A percentile compares a stretch with the other conserved stretches of the same genome.
phyloP scores from a whole-genome alignment of 345 rosid species.

The Populus davidiana region DNA sequence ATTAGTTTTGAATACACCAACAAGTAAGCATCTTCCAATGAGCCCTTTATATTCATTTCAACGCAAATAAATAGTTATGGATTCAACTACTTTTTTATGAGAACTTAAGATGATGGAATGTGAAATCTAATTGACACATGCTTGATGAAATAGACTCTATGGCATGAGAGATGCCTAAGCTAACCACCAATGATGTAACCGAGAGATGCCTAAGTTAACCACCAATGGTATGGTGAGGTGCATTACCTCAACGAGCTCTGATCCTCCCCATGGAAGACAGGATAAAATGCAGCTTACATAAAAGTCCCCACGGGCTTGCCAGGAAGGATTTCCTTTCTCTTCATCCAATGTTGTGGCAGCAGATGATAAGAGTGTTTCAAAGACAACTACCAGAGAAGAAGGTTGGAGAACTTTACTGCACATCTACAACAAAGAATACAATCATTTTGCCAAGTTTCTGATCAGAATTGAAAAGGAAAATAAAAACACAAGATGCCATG shows the following conservation, averaged over 20 bases:
- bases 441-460: neutral
- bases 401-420: constrained; percentile 97
- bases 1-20: neutral
- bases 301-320: constrained; percentile 96
- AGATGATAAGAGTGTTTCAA: constrained; percentile 84
- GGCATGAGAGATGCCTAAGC: constrained; percentile 1
- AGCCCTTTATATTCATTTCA: neutral
- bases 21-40: neutral
- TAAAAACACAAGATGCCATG: neutral
- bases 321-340: constrained; percentile 95
- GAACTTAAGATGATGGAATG: no score
- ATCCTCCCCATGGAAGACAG: constrained; percentile 98
- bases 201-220: constrained; percentile 3
- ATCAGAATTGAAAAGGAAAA: neutral
- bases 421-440: constrained; percentile 46
- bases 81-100: no score
- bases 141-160: neutral
- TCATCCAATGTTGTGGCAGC: constrained; percentile 96
- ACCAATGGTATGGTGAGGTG: constrained; percentile 9
- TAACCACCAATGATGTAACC: neutral
- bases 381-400: constrained; percentile 72
- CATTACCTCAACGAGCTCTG: constrained; percentile 87
- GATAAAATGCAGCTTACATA: constrained; percentile 86
- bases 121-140: no score
- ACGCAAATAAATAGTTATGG: no score